Conservation (phyloP, 805 yeast species). For the Pichia cabralensis region DNA sequence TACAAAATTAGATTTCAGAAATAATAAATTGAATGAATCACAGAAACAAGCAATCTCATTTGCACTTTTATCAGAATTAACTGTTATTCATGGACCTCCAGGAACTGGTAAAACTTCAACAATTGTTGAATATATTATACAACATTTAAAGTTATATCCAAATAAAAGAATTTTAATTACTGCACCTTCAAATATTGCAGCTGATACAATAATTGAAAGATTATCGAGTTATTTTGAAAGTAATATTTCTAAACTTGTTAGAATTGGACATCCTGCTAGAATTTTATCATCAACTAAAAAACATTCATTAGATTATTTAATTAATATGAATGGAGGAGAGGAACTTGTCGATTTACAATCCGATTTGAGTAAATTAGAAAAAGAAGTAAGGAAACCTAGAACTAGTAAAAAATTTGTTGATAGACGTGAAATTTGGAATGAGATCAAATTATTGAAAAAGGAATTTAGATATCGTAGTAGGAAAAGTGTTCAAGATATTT, state of each 20-base stretch:
- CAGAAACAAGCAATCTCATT: conserved; percentile 67
- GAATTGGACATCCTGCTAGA: conserved; percentile 94
- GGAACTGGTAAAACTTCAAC: conserved; percentile 86
- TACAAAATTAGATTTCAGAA: no score
- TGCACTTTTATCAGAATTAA: conserved; percentile 45
- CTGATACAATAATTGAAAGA: conserved; percentile 83
- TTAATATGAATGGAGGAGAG: conserved; percentile 47
- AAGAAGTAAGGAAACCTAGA: conserved; percentile 42
- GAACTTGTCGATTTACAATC: conserved; percentile 42
- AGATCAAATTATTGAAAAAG: conserved; percentile 56
- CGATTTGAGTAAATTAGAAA: conserved; percentile 8
- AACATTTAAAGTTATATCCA: conserved; percentile 33
- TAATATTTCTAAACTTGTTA: conserved; percentile 38
- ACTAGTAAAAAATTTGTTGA: conserved; percentile 39
- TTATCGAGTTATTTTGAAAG: conserved; percentile 28
- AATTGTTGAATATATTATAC: conserved; percentile 69
- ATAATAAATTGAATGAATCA: conserved; percentile 47
- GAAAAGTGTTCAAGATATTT: conserved; percentile 47
- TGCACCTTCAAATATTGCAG: conserved; percentile 90
- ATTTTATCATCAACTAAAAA: conserved; percentile 47
- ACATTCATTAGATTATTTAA: conserved; percentile 69
- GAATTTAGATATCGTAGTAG: conserved; percentile 62
- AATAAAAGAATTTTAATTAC: conserved; percentile 60
- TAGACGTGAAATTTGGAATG: conserved; percentile 55
- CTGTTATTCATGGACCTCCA: conserved; percentile 71